phyloP scores from a whole-genome alignment of 192 early-diverging fungal species.

The Chytriomyces sp. region DNA sequence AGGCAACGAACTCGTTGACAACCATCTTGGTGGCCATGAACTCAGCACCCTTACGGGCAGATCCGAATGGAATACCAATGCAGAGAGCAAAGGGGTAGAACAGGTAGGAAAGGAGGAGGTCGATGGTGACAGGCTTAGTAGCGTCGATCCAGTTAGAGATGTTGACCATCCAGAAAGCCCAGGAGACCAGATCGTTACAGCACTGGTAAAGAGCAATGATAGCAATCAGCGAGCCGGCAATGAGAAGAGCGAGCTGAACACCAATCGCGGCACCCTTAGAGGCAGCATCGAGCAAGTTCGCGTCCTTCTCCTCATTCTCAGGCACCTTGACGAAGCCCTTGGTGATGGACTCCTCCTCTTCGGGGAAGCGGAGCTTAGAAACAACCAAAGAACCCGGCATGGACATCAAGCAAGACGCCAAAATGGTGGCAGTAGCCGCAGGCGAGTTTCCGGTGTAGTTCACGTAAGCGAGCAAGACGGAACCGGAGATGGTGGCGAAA shows the following conservation, averaged over 20 bases:
- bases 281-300: constrained; percentile 78
- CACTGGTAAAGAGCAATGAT: constrained; percentile 72
- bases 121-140: constrained; percentile 58
- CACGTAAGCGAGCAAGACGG: constrained; percentile 75
- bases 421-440: constrained; percentile 58
- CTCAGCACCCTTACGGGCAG: constrained; percentile 61
- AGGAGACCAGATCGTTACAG: constrained; percentile 71
- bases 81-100: constrained; percentile 75
- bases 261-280: constrained; percentile 82
- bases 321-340: constrained; percentile 66
- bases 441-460: constrained; percentile 54
- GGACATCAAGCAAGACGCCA: constrained; percentile 90
- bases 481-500: constrained; percentile 84
- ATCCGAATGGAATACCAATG: constrained; percentile 62
- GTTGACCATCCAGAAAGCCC: constrained; percentile 55
- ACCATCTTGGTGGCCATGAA: constrained; percentile 76
- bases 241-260: constrained; percentile 73
- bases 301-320: constrained; percentile 61
- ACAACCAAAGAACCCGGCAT: constrained; percentile 81
- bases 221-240: constrained; percentile 74
- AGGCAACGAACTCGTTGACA: constrained; percentile 90
- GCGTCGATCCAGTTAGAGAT: constrained; percentile 64
- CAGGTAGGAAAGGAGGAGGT: constrained; percentile 74
- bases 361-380: constrained; percentile 85
- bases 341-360: constrained; percentile 79